Percentiles rank a stretch among this genome's conserved stretches.
Conservation (phyloP, 805 yeast genomes). For the Metschnikowia drakensbergensis region DNA sequence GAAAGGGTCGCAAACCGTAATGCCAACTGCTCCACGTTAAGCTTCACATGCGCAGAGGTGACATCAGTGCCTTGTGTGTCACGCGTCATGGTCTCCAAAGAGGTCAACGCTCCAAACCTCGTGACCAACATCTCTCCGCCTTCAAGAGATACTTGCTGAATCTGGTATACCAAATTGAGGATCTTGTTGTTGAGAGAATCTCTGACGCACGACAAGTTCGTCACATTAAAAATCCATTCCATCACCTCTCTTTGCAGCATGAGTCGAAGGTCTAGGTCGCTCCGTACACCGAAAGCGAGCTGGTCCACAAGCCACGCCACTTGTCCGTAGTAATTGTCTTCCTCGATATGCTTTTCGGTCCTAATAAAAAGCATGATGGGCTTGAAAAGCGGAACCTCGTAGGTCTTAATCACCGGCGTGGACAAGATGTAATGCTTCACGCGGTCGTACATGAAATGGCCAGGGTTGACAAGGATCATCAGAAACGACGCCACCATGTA, state of each 20-base stretch:
- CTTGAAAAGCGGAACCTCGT: conserved; percentile 46
- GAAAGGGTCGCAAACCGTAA: conserved; percentile 42
- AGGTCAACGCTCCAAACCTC: conserved; percentile 44
- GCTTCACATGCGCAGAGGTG: conserved; percentile 25
- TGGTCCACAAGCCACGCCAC: conserved; percentile 61
- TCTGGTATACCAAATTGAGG: conserved; percentile 39
- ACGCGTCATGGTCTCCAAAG: conserved; percentile 24
- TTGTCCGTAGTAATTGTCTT: conserved; percentile 53
- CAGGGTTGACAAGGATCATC: conserved; percentile 61
- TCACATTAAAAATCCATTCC: conserved; percentile 62
- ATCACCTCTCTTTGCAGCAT: conserved; percentile 53
- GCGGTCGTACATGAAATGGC: conserved; percentile 70
- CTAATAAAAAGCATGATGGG: conserved; percentile 28
- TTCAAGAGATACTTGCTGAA: conserved; percentile 46
- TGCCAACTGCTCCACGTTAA: conserved; percentile 46
- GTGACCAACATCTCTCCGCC: conserved; percentile 59
- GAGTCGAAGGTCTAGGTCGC: conserved; percentile 48
- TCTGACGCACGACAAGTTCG: conserved; percentile 28
- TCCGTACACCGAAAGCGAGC: conserved; percentile 45
- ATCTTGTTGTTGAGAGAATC: conserved; percentile 33
- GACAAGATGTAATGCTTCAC: conserved; percentile 61
- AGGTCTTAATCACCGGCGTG: conserved; percentile 42
- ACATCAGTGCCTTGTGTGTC: not conserved
- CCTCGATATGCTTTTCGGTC: conserved; percentile 27
- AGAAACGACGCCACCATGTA: conserved; percentile 52